Percentiles rank a stretch among this genome's conserved stretches.
Evolutionary conservation across 495 filamentous ascomycete species (phyloP).

Genomic region (Sabuloglossum arenarium): DNA sequence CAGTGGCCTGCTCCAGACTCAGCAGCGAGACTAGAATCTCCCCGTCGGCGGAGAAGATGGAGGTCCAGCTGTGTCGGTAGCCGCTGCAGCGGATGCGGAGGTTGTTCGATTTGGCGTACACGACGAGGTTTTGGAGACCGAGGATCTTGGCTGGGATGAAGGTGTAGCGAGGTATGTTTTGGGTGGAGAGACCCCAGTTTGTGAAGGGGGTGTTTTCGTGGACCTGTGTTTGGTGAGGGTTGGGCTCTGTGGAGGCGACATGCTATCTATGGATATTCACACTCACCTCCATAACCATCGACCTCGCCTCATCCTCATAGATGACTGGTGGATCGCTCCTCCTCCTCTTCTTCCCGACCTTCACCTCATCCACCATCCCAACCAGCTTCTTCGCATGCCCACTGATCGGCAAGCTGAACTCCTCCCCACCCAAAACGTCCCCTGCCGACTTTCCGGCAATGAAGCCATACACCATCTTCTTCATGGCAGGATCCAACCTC

Average conservation of each 20-base stretch:
- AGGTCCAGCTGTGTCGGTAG: slow-evolving; percentile 28
- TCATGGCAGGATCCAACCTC: not conserved
- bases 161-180: slow-evolving; percentile 23
- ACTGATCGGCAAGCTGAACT: not conserved
- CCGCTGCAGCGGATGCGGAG: slow-evolving; percentile 24
- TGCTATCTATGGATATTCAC: too few species aligned
- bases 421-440: not conserved
- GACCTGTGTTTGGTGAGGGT: slow-evolving; percentile 4
- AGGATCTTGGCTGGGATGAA: slow-evolving; percentile 25
- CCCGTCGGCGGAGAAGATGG: slow-evolving; percentile 23
- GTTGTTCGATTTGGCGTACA: slow-evolving; percentile 17
- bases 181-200: slow-evolving; percentile 29
- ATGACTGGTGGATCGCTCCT: not conserved
- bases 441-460: not conserved
- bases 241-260: too few species aligned
- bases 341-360: too few species aligned
- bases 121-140: slow-evolving; percentile 25
- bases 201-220: slow-evolving; percentile 17
- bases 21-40: slow-evolving; percentile 31
- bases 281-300: not conserved
- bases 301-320: not conserved
- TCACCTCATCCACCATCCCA: too few species aligned
- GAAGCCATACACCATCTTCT: not conserved
- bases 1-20: slow-evolving; percentile 19
- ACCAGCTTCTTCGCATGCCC: not conserved